Base-by-base conservation (phyloP, 164 flowering plant species). In the Umbellularia californica region DNA sequence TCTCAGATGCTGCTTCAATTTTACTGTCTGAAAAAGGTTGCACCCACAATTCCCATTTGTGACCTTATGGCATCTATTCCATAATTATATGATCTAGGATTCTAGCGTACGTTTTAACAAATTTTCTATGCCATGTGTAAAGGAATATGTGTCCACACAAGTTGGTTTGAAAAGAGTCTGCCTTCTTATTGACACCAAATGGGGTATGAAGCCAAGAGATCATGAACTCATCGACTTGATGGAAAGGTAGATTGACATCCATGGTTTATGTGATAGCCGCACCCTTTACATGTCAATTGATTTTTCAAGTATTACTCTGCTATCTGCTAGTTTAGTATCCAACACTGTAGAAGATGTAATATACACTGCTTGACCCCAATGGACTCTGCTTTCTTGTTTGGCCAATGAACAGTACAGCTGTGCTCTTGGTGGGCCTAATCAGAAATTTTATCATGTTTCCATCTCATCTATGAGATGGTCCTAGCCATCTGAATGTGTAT, bases 161-260 rank as follows among this genome's bases (percentile, higher is more conserved):
- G 84, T 78, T 79, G 88, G 93, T 74, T 76, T 95, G 64, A 88
- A 84, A 83, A 84, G 91, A 77, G 97, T 95, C 28, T 95, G 99
- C 78, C 90, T 93, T 80, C 96, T 95, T 70, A 82, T 95, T 76
- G 99, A 95, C 83, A 95, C 99, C 75, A 93, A 95, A 80, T 93
- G 99, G 99, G 99, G 99, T 20, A 88, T 95, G 96, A 95, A 93
- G 84, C 96, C 96, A 55, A 90, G 97, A 83, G 99, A 95, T 80
- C 82, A 77, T 70, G 98, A 95, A 79, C 96, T 95, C 64, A 86
- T 95, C 72, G 78, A 85, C 78, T 80, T 93, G 84, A 95, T 95
- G 99, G 99, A 95, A 86, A 93, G 94, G 99, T 92, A 84, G n/a
- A 23, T 19, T 22, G 23, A 28, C 35, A 1, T 35, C 47, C n/a